Conservation (phyloP, 148 eudicot genomes). For the Selenicereus undatus region DNA sequence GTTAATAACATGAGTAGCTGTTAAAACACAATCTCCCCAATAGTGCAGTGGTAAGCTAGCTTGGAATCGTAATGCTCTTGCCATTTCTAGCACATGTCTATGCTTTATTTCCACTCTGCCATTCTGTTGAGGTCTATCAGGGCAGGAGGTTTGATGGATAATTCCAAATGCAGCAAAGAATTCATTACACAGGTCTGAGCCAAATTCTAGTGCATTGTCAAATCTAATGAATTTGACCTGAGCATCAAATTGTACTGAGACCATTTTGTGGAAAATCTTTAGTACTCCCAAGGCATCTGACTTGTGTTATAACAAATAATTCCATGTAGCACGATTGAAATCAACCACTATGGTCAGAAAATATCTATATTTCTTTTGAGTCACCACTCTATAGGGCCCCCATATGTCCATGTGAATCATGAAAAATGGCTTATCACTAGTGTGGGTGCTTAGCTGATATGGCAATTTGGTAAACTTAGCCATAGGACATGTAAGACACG, state of each 20-base stretch:
- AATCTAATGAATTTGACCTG: not conserved
- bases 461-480: not conserved
- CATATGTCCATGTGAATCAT: not conserved
- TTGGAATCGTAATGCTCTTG: not conserved
- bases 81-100: not conserved
- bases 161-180: not conserved
- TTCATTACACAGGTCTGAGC: accelerated
- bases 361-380: not conserved
- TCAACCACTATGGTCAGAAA: not conserved
- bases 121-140: not conserved
- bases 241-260: not conserved
- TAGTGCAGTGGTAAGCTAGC: not conserved
- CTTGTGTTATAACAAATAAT: not conserved
- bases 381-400: not conserved
- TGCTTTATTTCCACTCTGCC: not conserved
- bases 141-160: not conserved
- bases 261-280: not conserved
- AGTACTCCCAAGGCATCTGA: not conserved
- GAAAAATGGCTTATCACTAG: not conserved
- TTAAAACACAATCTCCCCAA: not conserved
- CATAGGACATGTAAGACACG: not conserved
- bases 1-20: not conserved
- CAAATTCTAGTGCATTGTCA: not conserved
- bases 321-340: not conserved
- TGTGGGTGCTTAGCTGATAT: not conserved